These are phyloP conservation scores for Pichia cabralensis DNA, from an alignment of 805 yeast species.

Conservation along the genomic window DNA sequence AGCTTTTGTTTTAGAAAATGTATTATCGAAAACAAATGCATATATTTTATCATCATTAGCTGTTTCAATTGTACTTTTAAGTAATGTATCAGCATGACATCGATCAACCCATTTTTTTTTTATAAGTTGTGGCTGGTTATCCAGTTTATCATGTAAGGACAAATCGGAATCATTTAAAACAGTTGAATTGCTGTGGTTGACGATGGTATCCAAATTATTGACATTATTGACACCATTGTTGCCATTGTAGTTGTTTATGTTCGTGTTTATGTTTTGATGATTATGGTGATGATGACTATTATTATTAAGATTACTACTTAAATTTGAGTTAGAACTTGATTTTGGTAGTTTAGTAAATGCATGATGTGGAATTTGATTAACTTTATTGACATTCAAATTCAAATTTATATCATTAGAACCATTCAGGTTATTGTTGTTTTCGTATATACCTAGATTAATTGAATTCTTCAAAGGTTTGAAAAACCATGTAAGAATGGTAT, in stretches of 20 bases:
- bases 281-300: too few relatives aligned
- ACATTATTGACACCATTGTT: too few relatives aligned
- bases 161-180: conserved; percentile 7
- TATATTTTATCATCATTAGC: conserved; percentile 55
- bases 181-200: too few relatives aligned
- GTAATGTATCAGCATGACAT: conserved; percentile 49
- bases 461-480: conserved; percentile 68
- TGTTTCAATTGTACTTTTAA: conserved; percentile 54
- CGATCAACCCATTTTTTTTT: conserved; percentile 46
- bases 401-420: too few relatives aligned
- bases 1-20: conserved; percentile 75
- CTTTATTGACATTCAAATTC: conserved; percentile 20
- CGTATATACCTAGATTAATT: conserved; percentile 30
- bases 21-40: conserved; percentile 88
- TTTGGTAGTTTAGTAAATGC: conserved; percentile 11
- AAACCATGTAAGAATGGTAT: conserved; percentile 64
- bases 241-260: not conserved
- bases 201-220: too few relatives aligned
- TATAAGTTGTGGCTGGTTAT: conserved; percentile 37
- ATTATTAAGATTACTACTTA: too few relatives aligned
- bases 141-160: conserved; percentile 46
- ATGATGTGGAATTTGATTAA: conserved; percentile 23
- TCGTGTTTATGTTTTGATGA: too few relatives aligned
- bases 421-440: conserved; percentile 10
- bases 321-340: too few relatives aligned